These are phyloP conservation scores for Epithele typhae DNA, from an alignment of 768 basidiomycete species.

Conservation along the genomic window DNA sequence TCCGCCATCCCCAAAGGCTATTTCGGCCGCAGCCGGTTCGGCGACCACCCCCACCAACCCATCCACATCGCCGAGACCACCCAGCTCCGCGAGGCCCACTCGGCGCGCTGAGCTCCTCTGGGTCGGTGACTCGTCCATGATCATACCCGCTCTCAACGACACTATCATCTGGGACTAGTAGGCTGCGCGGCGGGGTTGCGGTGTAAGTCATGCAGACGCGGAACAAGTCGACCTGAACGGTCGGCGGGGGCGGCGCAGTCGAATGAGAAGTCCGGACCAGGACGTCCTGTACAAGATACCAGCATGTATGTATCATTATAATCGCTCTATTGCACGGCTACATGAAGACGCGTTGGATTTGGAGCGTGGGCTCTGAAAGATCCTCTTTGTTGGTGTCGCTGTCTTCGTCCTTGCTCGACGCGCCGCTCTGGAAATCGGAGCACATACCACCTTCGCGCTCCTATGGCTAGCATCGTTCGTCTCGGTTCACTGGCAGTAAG, in stretches of 20 bases:
- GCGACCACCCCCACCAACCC: constrained; percentile 9
- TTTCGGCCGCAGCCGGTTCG: constrained; percentile 15
- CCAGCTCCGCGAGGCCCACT: neutral
- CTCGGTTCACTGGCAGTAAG: too few relatives aligned
- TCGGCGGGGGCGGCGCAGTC: neutral
- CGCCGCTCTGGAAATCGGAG: too few relatives aligned
- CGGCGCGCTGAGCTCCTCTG: constrained; percentile 6
- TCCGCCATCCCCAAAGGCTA: constrained; percentile 19
- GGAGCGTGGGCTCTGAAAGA: too few relatives aligned
- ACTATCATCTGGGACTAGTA: constrained; percentile 15
- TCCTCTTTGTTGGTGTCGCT: too few relatives aligned
- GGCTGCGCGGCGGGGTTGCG: too few relatives aligned
- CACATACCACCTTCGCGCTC: too few relatives aligned
- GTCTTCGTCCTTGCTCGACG: too few relatives aligned
- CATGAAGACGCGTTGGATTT: too few relatives aligned
- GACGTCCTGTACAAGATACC: constrained; percentile 10
- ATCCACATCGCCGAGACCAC: constrained; percentile 8
- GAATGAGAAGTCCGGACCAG: too few relatives aligned
- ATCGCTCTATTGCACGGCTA: neutral
- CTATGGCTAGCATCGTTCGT: too few relatives aligned
- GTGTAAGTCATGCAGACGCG: neutral
- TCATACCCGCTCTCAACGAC: constrained; percentile 13
- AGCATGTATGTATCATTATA: constrained; percentile 6
- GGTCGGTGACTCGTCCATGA: constrained; percentile 7
- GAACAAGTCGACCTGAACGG: neutral